Conservation (phyloP, 2,329 filamentous ascomycete species). For the Phyllosticta citriasiana region DNA sequence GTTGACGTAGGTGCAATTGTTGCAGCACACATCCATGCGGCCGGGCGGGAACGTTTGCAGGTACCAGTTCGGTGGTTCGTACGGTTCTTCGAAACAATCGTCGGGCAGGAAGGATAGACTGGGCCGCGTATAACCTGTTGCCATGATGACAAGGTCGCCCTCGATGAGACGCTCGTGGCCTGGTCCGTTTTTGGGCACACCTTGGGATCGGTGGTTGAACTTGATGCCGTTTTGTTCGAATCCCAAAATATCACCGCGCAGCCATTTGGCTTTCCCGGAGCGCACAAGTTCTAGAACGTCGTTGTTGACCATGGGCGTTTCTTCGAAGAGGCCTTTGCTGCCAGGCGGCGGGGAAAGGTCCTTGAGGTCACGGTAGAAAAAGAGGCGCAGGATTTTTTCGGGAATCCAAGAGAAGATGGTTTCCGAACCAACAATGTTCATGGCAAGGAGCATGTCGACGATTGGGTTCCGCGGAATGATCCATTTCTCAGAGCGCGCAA, state of each 20-base stretch:
- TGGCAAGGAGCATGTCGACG: conserved; percentile 60
- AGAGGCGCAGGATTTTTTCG: conserved; percentile 60
- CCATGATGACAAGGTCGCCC: conserved; percentile 71
- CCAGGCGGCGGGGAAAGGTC: conserved; percentile 53
- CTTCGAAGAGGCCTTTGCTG: conserved; percentile 65
- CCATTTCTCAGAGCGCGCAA: conserved; percentile 76
- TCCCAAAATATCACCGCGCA: conserved; percentile 66
- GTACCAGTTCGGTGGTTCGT: conserved; percentile 77
- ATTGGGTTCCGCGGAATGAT: conserved; percentile 74
- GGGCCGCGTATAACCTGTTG: conserved; percentile 71
- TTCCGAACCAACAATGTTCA: conserved; percentile 73
- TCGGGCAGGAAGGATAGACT: conserved; percentile 63
- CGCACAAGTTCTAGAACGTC: conserved; percentile 70
- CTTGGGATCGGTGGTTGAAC: conserved; percentile 62
- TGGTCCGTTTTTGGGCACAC: conserved; percentile 66
- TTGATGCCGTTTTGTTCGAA: conserved; percentile 55
- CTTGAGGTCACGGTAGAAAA: conserved; percentile 75
- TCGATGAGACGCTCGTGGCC: conserved; percentile 56
- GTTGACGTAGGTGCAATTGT: conserved; percentile 75
- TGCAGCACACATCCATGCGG: conserved; percentile 64
- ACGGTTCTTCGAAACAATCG: conserved; percentile 62
- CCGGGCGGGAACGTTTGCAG: conserved; percentile 73
- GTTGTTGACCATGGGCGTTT: conserved; percentile 81
- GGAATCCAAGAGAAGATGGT: conserved; percentile 69
- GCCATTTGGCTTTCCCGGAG: conserved; percentile 61